Evolutionary conservation across 2,329 filamentous ascomycete genomes (phyloP).

Genomic region (Aspergillus neotritici): DNA sequence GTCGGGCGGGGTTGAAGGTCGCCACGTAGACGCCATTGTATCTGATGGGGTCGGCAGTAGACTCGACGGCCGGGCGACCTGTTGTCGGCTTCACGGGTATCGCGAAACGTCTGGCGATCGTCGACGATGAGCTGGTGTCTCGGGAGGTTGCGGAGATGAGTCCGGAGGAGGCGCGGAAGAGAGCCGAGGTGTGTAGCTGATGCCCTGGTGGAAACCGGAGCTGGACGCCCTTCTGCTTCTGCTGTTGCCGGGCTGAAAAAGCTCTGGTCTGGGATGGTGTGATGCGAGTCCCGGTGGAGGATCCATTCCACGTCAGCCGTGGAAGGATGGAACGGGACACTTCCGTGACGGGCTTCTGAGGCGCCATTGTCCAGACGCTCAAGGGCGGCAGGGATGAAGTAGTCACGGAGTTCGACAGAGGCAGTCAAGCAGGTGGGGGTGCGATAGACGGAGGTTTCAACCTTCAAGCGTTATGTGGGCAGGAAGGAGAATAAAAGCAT

Average conservation of each 20-base stretch:
- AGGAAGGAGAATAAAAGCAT: too few species aligned
- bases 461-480: background rate
- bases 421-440: background rate
- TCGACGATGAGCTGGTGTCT: conserved; percentile 11
- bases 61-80: conserved; percentile 13
- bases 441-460: background rate
- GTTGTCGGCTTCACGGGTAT: conserved; percentile 6
- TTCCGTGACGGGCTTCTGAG: conserved; percentile 38
- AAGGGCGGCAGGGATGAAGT: background rate
- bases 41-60: conserved; percentile 31
- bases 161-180: conserved; percentile 10
- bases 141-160: conserved; percentile 13
- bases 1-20: conserved; percentile 36
- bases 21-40: conserved; percentile 47
- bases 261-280: conserved; percentile 23
- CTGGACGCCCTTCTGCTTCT: conserved; percentile 19
- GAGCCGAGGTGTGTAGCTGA: conserved; percentile 14
- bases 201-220: conserved; percentile 18
- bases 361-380: conserved; percentile 30
- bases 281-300: conserved; percentile 28
- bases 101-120: conserved; percentile 18
- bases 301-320: conserved; percentile 39
- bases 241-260: conserved; percentile 18
- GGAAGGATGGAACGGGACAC: conserved; percentile 41
- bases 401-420: background rate